phyloP scores from a whole-genome alignment of 2,329 filamentous ascomycete genomes.

The Berkeleyomyces rouxiae region DNA sequence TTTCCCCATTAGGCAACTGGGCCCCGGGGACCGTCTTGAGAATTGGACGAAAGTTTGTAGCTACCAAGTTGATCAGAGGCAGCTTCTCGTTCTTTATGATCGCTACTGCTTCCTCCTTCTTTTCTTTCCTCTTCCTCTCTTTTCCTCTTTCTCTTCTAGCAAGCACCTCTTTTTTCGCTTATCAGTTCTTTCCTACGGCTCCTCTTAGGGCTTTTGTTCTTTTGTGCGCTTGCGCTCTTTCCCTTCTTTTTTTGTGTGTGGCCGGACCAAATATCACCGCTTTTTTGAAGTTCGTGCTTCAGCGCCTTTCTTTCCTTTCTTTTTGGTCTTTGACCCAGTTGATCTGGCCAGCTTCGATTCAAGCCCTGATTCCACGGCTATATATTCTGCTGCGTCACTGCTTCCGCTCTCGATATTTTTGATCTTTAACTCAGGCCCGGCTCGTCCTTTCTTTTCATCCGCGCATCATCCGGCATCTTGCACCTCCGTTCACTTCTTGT shows the following conservation, averaged over 20 bases:
- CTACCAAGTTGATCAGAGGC: too few species aligned
- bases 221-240: constrained; percentile 3
- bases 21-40: background rate
- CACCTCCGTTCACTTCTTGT: constrained; percentile 8
- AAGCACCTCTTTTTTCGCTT: constrained; percentile 3
- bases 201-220: background rate
- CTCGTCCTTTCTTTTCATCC: background rate
- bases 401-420: too few species aligned
- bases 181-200: background rate
- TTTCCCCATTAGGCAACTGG: background rate
- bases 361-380: too few species aligned
- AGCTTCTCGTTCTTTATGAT: background rate
- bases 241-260: background rate
- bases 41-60: background rate
- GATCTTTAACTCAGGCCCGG: background rate
- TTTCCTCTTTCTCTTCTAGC: constrained; percentile 3
- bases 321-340: background rate
- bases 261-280: background rate
- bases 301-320: background rate
- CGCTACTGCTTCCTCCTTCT: background rate
- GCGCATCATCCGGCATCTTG: background rate
- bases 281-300: background rate
- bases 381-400: too few species aligned
- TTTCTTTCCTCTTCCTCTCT: constrained; percentile 1
- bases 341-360: background rate